Evolutionary conservation across 805 yeast species (phyloP), one percentile per base, ranked within the genome.

Genomic region (Yamadazyma philogaea): DNA sequence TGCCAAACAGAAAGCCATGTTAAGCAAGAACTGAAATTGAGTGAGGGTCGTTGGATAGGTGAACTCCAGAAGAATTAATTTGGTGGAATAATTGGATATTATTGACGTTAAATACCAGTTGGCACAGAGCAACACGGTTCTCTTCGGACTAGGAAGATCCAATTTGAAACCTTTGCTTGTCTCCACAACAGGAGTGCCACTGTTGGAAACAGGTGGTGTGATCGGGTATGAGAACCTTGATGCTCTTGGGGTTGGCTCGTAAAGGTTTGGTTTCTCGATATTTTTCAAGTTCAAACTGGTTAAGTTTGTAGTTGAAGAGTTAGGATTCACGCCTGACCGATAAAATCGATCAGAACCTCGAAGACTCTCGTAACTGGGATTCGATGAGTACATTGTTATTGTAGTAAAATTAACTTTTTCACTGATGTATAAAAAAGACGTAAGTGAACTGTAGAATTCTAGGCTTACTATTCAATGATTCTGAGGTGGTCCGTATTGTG

Each of bases 31-130:
- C 66, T 93, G 98, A 41, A 84, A 66, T 70, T 90, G 89, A 1
- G 97, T 88, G 44, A 93, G 74, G 0, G 96, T 83, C n/a, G 89
- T 80, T 1, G 99, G 96, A 59, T 81, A 86, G 34, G 76, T 75
- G 62, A 83, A 89, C 37, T 70, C 67, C 49, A 70, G 77, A 46
- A 91, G 67, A 37, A 91, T 87, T 36, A 81, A 68, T 60, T 91
- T 91, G 27, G 95, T 81, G 27, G 91, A 72, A 56, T 87, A 88
- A 51, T 83, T 84, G 2, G 96, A 84, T 7, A 90, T 63, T 7
- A 95, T 90, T 24, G 95, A 83, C 7, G 82, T 69, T 22, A 79
- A 56, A 64, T 91, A 91, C 98, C 98, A 91, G 28, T 74, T 54
- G 7, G 75, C 57, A 61, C 98, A 91, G 26, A 86, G 62, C 8